Evolutionary conservation across 306 rosid genomes (phyloP), one percentile per base, ranked within the genome.

Genomic region (Cicer arietinum): DNA sequence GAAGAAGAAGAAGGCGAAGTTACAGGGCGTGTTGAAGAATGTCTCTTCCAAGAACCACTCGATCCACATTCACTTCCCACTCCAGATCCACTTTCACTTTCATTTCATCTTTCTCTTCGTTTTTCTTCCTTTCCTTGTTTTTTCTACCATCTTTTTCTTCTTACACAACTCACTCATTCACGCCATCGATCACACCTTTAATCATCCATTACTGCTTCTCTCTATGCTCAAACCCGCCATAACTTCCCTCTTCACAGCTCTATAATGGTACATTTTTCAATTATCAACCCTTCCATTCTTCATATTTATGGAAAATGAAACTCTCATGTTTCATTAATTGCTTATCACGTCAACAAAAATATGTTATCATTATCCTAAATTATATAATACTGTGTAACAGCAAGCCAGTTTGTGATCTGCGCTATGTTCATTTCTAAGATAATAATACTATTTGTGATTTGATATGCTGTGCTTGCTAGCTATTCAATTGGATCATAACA

Each of bases 21-120:
- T 83, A 77, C 80, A 86, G 98, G 96, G 17, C 79, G 39, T 74
- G 68, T 71, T 86, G 89, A 89, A 90, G 86, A 88, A 86, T 90
- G 92, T 86, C 91, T 77, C 85, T 70, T 67, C 82, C 69, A 7
- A 67, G 66, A 76, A 11, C 76, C 93, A 70, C 77, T 81, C 63
- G 63, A 87, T 92, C 83, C 85, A 71, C 71, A 76, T 75, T 56
- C 91, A 51, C 79, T 65, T 77, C 67, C 78, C 47, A 80, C 40
- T 13, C 11, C 64, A 35, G 47, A 37, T 8, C 10, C 56, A 13
- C 50, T 45, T 45, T 45, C 13, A 47, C 53, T 13, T 3, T n/a
- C 53, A 5, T 73, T 83, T 35, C 42, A 14, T 77, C 45, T 44
- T 71, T 71, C 85, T 40, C 43, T 35, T 79, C 47, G 44, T 69